phyloP scores from a whole-genome alignment of 768 basidiomycete species.

The Termitomyces sp. region DNA sequence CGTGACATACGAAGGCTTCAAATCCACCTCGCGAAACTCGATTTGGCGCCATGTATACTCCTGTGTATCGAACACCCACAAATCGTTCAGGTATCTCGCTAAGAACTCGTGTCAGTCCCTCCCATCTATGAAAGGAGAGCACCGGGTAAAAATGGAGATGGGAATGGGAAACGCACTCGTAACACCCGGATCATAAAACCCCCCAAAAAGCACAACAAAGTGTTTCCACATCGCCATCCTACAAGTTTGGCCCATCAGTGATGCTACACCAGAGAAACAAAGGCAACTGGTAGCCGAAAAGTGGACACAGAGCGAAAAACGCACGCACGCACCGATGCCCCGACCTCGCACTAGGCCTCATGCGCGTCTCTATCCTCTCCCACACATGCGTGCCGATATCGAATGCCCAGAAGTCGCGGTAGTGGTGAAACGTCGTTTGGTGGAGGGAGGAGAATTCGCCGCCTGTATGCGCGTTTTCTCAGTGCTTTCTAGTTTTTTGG shows the following conservation, averaged over 20 bases:
- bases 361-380: slow-evolving; percentile 87
- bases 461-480: slow-evolving; percentile 29
- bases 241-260: not conserved
- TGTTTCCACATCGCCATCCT: slow-evolving; percentile 93
- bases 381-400: slow-evolving; percentile 74
- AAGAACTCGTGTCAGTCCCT: not conserved
- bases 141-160: not conserved
- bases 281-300: too few species aligned
- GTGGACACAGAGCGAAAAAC: too few species aligned
- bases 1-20: slow-evolving; percentile 60
- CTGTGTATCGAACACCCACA: slow-evolving; percentile 83
- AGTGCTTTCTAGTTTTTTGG: too few species aligned
- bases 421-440: slow-evolving; percentile 85
- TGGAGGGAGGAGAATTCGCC: slow-evolving; percentile 84
- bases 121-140: too few species aligned
- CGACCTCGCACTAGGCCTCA: slow-evolving; percentile 72
- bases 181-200: slow-evolving; percentile 84
- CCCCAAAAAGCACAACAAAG: slow-evolving; percentile 80
- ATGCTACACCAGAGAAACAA: not conserved
- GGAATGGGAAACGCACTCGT: slow-evolving; percentile 45
- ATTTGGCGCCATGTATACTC: slow-evolving; percentile 84
- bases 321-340: slow-evolving; percentile 61
- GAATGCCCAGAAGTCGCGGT: slow-evolving; percentile 86
- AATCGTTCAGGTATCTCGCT: slow-evolving; percentile 81
- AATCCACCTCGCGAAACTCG: slow-evolving; percentile 65